Evolutionary conservation across 768 basidiomycete genomes (phyloP), one percentile per base, ranked within the genome.

Genomic region (Pisolithus tinctorius): DNA sequence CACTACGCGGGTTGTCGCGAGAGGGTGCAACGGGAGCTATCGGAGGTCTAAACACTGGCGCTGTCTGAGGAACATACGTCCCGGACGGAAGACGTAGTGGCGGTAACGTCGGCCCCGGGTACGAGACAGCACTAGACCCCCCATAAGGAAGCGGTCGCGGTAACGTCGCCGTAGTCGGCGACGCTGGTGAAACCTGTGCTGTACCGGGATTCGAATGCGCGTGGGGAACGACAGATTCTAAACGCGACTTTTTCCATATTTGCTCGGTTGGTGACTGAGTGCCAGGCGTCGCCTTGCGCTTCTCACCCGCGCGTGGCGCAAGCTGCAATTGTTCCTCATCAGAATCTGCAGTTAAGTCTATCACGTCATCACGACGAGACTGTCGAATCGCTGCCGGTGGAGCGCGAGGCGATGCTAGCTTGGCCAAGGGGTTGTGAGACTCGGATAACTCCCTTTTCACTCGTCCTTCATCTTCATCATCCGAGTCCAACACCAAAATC

Each of bases 311-410:
- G n/a, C 61, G 68, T 10, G 50, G 58, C 13, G 51, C 49, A 17
- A 66, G 54, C 45, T 62, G 66, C 10, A 67, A 59, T 27, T 74
- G 78, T 20, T 93, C 91, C 11, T 88, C 86, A 51, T 89, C 86
- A 23, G 82, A 81, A 60, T 90, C 88, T 54, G 84, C 70, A 3
- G 93, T 93, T 52, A 95, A 70, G 63, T 95, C 93, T 56, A 94
- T 93, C 41, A 94, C 83, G 56, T 80, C 76, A 11, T 71, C 69
- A 23, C 60, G 61, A 55, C 65, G 65, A 47, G 67, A 66, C 52
- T 66, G 68, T 48, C 68, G 69, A 17, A 31, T 10, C 23, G 41
- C 34, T 17, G 37, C 46, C 10, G 39, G 45, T 27, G 58, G 58
- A 8, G 63, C 45, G 49, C 55, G 52, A 13, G 51, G 43, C 43